A percentile compares a stretch with the other conserved stretches of the same genome.
These are phyloP conservation scores for Fusarium sp. DNA, from an alignment of 2,329 filamentous ascomycete species.

Conservation along the genomic window DNA sequence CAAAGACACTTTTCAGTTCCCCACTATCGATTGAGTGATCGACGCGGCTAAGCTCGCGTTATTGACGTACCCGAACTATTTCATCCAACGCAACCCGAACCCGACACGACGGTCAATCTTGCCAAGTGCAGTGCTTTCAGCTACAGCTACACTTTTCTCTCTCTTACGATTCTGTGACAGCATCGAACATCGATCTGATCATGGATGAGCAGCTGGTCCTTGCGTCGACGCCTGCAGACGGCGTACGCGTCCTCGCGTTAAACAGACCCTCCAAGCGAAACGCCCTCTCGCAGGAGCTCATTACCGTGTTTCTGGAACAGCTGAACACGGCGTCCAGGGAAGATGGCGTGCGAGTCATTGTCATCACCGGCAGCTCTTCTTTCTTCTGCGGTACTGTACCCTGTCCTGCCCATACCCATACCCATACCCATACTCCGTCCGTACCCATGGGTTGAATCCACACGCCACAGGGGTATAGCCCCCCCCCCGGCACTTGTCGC, in stretches of 20 bases:
- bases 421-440: neutral
- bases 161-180: neutral
- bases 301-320: slow-evolving; percentile 52
- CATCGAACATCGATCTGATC: neutral
- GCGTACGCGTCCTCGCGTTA: slow-evolving; percentile 58
- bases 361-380: slow-evolving; percentile 50
- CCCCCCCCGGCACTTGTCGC: slow-evolving; percentile 13
- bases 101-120: slow-evolving; percentile 9
- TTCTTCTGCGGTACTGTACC: slow-evolving; percentile 49
- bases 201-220: slow-evolving; percentile 40
- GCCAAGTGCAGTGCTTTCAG: slow-evolving; percentile 1
- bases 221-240: slow-evolving; percentile 43
- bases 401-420: neutral
- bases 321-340: slow-evolving; percentile 39
- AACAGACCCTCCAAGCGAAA: slow-evolving; percentile 67
- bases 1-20: neutral
- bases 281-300: slow-evolving; percentile 63
- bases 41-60: slow-evolving; percentile 15
- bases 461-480: neutral
- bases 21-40: slow-evolving; percentile 20
- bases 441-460: neutral
- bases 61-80: slow-evolving; percentile 32
- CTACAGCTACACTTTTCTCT: neutral
- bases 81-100: slow-evolving; percentile 15
- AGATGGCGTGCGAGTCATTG: slow-evolving; percentile 47